These are phyloP conservation scores for Halophytophthora batemanensis DNA, from an alignment of 352 stramenopile species.

Conservation along the genomic window DNA sequence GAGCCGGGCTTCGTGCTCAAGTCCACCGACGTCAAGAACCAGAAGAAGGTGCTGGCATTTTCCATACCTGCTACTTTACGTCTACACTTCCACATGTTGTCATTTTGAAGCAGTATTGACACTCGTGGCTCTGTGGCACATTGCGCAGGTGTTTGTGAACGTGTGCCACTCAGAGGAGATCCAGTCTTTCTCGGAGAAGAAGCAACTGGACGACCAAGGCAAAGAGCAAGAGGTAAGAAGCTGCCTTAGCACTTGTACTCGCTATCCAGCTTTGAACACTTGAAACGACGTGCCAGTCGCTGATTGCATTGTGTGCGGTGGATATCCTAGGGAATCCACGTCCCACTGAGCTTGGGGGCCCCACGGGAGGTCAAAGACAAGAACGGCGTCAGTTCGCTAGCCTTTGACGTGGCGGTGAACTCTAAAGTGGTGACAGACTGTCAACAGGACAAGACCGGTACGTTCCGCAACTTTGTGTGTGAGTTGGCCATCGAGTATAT, in stretches of 20 bases:
- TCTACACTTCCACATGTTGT: slow-evolving; percentile 28
- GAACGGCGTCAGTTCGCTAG: slow-evolving; percentile 49
- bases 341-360: slow-evolving; percentile 64
- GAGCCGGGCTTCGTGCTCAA: slow-evolving; percentile 79
- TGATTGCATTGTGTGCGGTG: background rate
- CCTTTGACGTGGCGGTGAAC: slow-evolving; percentile 82
- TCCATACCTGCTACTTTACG: slow-evolving; percentile 52
- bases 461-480: slow-evolving; percentile 83
- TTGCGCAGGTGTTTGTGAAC: slow-evolving; percentile 75
- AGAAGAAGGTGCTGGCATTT: slow-evolving; percentile 50
- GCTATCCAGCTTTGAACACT: background rate
- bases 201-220: slow-evolving; percentile 68
- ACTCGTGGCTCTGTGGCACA: background rate
- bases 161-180: slow-evolving; percentile 67
- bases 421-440: slow-evolving; percentile 69
- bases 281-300: background rate
- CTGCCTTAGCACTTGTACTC: background rate
- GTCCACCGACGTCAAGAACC: slow-evolving; percentile 50
- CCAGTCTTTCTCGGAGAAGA: slow-evolving; percentile 77
- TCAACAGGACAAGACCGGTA: slow-evolving; percentile 53
- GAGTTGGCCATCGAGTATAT: slow-evolving; percentile 81
- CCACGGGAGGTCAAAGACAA: slow-evolving; percentile 80
- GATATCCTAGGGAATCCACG: slow-evolving; percentile 56
- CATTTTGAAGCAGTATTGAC: slow-evolving; percentile 27
- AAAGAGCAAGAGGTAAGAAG: slow-evolving; percentile 63